Conservation (phyloP, 352 stramenopile genomes). For the Thalassiosira hispida region DNA sequence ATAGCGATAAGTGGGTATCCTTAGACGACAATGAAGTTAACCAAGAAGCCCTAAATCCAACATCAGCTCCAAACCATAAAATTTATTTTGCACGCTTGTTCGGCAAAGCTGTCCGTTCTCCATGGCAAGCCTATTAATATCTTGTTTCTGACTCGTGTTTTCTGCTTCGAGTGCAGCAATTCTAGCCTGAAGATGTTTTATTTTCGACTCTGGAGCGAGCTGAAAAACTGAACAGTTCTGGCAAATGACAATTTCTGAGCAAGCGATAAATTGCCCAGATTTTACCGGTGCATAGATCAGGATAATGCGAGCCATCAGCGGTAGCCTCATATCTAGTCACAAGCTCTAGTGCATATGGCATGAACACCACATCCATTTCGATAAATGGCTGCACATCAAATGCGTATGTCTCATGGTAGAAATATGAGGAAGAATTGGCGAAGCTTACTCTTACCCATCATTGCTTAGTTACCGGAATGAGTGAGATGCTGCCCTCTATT, state of each 20-base stretch:
- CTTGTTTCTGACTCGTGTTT: no score
- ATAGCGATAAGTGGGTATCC: no score
- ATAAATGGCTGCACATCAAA: constrained; percentile 23
- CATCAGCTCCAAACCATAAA: no score
- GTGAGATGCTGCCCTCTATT: no score
- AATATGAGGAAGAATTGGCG: no score
- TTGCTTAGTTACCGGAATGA: no score
- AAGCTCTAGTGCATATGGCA: constrained; percentile 12
- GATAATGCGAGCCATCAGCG: not conserved
- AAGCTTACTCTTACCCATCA: no score
- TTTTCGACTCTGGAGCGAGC: not conserved
- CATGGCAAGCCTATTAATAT: no score
- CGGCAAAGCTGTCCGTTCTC: no score
- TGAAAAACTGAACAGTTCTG: constrained; percentile 20
- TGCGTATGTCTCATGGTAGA: no score
- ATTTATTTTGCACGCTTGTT: not conserved
- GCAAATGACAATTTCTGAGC: constrained; percentile 10
- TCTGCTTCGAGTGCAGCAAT: not conserved
- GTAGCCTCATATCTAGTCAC: not conserved
- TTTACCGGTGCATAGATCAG: not conserved
- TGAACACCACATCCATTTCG: constrained; percentile 11
- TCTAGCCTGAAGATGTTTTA: not conserved
- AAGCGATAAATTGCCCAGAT: not conserved
- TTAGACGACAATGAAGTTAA: no score
- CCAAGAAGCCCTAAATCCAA: no score